Conservation (phyloP, 139 green algal species). For the Tetradesmus obliquus region DNA sequence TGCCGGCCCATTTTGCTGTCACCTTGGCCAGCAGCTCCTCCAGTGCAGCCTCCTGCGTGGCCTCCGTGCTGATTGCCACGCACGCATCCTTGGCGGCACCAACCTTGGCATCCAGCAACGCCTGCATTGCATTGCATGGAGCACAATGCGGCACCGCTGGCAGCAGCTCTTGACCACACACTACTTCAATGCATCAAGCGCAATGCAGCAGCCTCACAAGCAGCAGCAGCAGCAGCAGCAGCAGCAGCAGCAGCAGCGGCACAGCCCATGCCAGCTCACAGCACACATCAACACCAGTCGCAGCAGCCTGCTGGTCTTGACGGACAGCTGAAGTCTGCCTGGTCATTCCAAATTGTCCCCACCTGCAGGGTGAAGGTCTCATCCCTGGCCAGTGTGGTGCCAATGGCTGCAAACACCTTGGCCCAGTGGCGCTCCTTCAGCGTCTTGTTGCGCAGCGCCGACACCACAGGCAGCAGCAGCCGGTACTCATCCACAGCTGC, state of each 20-base stretch:
- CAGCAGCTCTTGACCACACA: not conserved
- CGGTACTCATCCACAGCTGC: conserved; percentile 65
- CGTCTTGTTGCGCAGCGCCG: conserved; percentile 68
- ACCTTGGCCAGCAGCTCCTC: conserved; percentile 86
- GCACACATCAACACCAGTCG: not conserved
- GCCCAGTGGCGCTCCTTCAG: conserved; percentile 84
- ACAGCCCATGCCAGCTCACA: not conserved
- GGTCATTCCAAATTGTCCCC: not conserved
- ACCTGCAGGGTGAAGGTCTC: conserved; percentile 76
- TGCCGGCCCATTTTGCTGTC: conserved; percentile 73
- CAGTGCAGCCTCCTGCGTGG: conserved; percentile 82
- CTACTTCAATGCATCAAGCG: not conserved
- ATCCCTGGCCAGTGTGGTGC: conserved; percentile 46
- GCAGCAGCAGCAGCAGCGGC: not conserved
- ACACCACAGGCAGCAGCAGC: conserved; percentile 56
- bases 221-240: not conserved
- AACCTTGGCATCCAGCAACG: conserved; percentile 72
- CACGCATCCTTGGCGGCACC: conserved; percentile 71
- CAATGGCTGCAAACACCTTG: conserved; percentile 76
- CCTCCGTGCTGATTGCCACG: conserved; percentile 74
- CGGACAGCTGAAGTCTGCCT: no score
- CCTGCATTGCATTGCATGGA: conserved; percentile 3
- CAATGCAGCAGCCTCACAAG: not conserved
- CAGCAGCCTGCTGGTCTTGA: no score
- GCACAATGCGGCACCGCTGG: not conserved